Base-by-base conservation (phyloP, 805 yeast genomes). In the Pichia phayaonensis region DNA sequence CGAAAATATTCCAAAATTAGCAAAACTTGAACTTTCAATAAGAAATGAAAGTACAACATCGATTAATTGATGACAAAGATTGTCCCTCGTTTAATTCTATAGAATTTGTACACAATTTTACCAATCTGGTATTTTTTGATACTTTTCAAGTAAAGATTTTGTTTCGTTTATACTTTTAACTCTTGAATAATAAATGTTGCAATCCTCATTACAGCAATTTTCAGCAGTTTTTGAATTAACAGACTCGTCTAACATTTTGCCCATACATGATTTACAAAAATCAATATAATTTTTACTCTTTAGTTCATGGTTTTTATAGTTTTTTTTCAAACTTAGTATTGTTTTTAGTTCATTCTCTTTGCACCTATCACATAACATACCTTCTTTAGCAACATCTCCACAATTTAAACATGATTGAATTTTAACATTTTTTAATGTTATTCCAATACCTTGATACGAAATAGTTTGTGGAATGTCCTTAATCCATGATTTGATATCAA, bases 401-500 rank as follows among this genome's bases (percentile, higher is more conserved):
- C 72, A 69, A 31, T 50, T 62, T 23, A 64, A 45, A 57, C 72
- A 75, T 15, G 38, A 50, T 11, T 61, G 50, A 12, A 59, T 56
- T n/a, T 54, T 58, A 15, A 70, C 56, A 38, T 63, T 47, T 24
- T 46, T 54, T 44, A 61, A 50, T 38, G 50, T 56, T 3, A 52
- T 42, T 3, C 54, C 53, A 13, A 56, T 34, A n/a, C 55, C 53
- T 10, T 47, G 36, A 31, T 54, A 52, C 0, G 42, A 49, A 18
- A 60, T 13, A 29, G 49, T 40, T 54, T 70, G 70, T 0, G 95
- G 88, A 70, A 90, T 72, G 26, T 81, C 86, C 12, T 66, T 65
- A 55, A 81, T 86, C 99, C 99, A 94, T 4, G 71, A 72, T 41
- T 72, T 71, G 7, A 90, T 74, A 66, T 89, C 85, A 2, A 86